Percentiles rank a stretch among this genome's conserved stretches.
phyloP scores from a whole-genome alignment of 2,329 filamentous ascomycete species.

The Triangularia verruculosa region DNA sequence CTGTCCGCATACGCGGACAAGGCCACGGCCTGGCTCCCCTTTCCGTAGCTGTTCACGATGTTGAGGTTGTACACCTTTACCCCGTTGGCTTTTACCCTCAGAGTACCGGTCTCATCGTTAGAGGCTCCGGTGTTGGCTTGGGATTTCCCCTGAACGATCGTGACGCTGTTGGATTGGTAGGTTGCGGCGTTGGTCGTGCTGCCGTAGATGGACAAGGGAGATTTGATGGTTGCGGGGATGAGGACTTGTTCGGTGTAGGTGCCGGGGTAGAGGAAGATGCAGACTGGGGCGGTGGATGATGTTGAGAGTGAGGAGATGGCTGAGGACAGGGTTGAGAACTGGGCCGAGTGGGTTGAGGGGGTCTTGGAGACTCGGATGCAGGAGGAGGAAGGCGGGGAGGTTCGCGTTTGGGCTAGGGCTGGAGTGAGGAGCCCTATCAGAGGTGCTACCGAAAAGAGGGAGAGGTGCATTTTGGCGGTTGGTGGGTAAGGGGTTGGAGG shows the following conservation, averaged over 20 bases:
- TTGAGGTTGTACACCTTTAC: constrained; percentile 63
- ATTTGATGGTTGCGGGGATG: constrained; percentile 43
- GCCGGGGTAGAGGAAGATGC: constrained; percentile 61
- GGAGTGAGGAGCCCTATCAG: not conserved
- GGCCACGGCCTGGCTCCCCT: constrained; percentile 47
- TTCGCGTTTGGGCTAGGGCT: constrained; percentile 16
- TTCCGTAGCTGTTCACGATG: constrained; percentile 45
- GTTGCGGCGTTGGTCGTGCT: constrained; percentile 51
- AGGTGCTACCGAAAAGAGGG: constrained; percentile 6
- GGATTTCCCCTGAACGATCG: constrained; percentile 43
- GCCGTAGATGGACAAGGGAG: constrained; percentile 50
- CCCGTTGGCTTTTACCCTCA: constrained; percentile 45
- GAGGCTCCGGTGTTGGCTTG: constrained; percentile 43
- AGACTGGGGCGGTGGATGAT: constrained; percentile 46
- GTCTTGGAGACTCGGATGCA: constrained; percentile 29
- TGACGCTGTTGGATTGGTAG: constrained; percentile 58
- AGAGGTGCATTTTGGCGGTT: constrained; percentile 13
- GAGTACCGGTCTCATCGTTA: constrained; percentile 52
- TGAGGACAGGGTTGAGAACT: constrained; percentile 42
- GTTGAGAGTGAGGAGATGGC: constrained; percentile 59
- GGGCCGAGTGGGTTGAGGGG: constrained; percentile 14
- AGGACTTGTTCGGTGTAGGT: constrained; percentile 61
- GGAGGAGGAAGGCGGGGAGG: constrained; percentile 18
- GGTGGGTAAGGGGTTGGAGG: not conserved
- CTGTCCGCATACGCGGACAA: constrained; percentile 43